Percentiles rank a stretch among this genome's conserved stretches.
phyloP scores from a whole-genome alignment of 495 filamentous ascomycete genomes.

The Amphirosellinia nigrospora region DNA sequence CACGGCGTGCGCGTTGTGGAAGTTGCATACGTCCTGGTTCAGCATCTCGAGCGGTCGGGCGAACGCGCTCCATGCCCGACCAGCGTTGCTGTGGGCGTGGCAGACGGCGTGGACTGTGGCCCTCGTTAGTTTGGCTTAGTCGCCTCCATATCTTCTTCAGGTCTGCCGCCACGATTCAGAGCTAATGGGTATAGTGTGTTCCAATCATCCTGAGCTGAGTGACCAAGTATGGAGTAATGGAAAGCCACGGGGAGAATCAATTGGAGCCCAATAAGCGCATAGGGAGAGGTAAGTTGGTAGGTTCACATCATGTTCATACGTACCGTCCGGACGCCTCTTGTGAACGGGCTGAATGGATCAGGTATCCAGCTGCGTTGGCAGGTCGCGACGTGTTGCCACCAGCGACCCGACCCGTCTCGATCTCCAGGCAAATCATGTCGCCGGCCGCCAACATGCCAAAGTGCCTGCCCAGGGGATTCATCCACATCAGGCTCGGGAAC shows the following conservation, averaged over 20 bases:
- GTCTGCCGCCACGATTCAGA: not conserved
- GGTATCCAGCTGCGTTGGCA: conserved; percentile 72
- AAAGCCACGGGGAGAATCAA: not conserved
- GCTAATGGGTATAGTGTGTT: not conserved
- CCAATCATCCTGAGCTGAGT: not conserved
- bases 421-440: conserved; percentile 63
- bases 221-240: not conserved
- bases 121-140: not conserved
- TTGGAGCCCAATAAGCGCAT: conserved; percentile 3
- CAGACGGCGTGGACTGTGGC: conserved; percentile 54
- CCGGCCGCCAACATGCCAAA: conserved; percentile 59
- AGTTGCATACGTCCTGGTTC: conserved; percentile 61
- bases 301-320: conserved; percentile 38
- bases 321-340: conserved; percentile 56
- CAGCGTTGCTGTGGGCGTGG: conserved; percentile 60
- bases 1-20: conserved; percentile 58
- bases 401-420: conserved; percentile 58
- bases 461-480: conserved; percentile 65
- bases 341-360: conserved; percentile 68
- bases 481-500: conserved; percentile 67
- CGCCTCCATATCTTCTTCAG: not conserved
- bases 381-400: conserved; percentile 51
- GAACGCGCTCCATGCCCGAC: conserved; percentile 60
- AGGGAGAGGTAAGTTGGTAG: conserved; percentile 41
- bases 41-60: conserved; percentile 64